phyloP scores from a whole-genome alignment of 163 green algal species.

The Prototheca cutis region DNA sequence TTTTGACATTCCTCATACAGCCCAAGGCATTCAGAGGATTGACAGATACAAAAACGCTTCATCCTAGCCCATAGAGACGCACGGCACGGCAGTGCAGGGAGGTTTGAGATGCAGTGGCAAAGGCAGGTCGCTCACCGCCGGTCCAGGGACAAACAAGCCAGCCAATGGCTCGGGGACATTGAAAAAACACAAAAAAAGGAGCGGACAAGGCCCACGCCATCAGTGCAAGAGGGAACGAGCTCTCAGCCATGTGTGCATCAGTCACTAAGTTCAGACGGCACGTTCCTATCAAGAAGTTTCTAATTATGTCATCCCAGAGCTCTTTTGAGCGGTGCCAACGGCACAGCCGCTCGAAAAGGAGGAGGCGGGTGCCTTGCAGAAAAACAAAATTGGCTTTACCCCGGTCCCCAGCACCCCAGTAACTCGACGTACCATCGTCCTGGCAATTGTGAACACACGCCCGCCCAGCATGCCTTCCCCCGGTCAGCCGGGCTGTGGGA shows the following conservation, averaged over 20 bases:
- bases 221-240: conserved; percentile 4
- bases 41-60: conserved; percentile 30
- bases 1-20: conserved; percentile 10
- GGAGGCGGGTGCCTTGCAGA: no score
- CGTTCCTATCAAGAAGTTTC: conserved; percentile 30
- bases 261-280: conserved; percentile 53
- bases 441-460: no score
- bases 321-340: neutral
- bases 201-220: conserved; percentile 1
- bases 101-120: no score
- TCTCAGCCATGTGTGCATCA: conserved; percentile 36
- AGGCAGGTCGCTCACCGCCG: neutral
- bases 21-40: conserved; percentile 28
- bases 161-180: neutral
- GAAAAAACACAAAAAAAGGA: neutral
- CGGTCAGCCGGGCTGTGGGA: no score
- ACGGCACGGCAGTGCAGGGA: no score
- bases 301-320: conserved; percentile 37
- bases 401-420: no score
- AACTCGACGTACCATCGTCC: no score
- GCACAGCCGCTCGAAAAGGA: no score
- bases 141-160: neutral
- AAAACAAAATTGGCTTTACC: no score
- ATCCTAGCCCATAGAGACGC: conserved; percentile 24
- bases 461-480: no score